A percentile compares a stretch with the other conserved stretches of the same genome.
phyloP scores from a whole-genome alignment of 352 stramenopile genomes.

The Globisporangium paddicum region DNA sequence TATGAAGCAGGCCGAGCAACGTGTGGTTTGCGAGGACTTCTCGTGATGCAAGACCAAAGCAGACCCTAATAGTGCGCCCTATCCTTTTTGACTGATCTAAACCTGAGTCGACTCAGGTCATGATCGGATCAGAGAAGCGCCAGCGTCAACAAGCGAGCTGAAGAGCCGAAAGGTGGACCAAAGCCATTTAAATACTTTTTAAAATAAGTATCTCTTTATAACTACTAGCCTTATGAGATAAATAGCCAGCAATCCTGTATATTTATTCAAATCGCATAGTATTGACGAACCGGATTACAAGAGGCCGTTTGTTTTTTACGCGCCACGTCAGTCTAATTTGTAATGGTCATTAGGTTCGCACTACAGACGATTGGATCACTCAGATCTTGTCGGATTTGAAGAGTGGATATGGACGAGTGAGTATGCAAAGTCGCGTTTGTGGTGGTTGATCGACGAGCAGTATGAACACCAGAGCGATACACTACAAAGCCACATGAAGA shows the following conservation, averaged over 20 bases:
- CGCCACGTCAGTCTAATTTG: not conserved
- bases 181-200: no score
- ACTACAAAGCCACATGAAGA: not conserved
- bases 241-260: no score
- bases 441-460: not conserved
- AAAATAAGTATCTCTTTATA: no score
- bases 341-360: not conserved
- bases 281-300: not conserved
- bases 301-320: not conserved
- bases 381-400: conserved; percentile 4
- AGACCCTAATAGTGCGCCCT: no score
- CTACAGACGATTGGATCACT: not conserved
- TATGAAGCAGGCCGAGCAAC: not conserved
- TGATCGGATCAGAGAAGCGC: conserved; percentile 4
- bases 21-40: not conserved
- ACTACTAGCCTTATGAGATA: no score
- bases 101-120: conserved; percentile 7
- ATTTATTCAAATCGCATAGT: no score
- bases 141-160: not conserved
- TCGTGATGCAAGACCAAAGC: not conserved
- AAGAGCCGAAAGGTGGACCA: no score
- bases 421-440: not conserved
- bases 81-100: no score
- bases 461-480: not conserved
- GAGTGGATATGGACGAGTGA: not conserved